Evolutionary conservation across 768 basidiomycete species (phyloP).

Genomic region (Suillus paluster): DNA sequence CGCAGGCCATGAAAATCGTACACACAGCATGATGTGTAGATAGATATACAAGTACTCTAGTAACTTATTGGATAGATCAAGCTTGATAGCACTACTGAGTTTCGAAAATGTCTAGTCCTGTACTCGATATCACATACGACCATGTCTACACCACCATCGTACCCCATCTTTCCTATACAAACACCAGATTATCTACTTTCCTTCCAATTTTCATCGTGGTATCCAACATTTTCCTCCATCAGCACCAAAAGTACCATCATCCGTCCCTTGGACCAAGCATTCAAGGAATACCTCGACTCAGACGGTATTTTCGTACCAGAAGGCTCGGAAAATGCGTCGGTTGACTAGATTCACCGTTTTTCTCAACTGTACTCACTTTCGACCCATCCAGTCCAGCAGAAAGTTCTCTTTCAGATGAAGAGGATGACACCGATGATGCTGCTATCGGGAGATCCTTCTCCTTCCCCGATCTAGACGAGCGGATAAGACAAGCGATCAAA

Average conservation of each 20-base stretch:
- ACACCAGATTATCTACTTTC: constrained; percentile 58
- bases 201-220: constrained; percentile 90
- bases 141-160: not conserved
- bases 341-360: constrained; percentile 18
- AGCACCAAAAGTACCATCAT: constrained; percentile 79
- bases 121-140: too few relatives aligned
- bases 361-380: constrained; percentile 7
- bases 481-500: constrained; percentile 66
- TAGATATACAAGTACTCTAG: too few relatives aligned
- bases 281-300: constrained; percentile 72
- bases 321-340: constrained; percentile 79
- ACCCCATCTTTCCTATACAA: constrained; percentile 51
- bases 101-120: too few relatives aligned
- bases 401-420: constrained; percentile 65
- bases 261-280: constrained; percentile 64
- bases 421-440: constrained; percentile 44
- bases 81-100: too few relatives aligned
- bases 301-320: constrained; percentile 83
- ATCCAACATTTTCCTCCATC: constrained; percentile 63
- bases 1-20: too few relatives aligned
- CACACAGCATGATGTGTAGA: too few relatives aligned
- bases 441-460: constrained; percentile 50
- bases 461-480: constrained; percentile 82
- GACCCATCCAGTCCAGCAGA: constrained; percentile 47
- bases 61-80: too few relatives aligned